Base-by-base conservation (phyloP, 2,329 filamentous ascomycete genomes). In the Xylariaceae sp. region DNA sequence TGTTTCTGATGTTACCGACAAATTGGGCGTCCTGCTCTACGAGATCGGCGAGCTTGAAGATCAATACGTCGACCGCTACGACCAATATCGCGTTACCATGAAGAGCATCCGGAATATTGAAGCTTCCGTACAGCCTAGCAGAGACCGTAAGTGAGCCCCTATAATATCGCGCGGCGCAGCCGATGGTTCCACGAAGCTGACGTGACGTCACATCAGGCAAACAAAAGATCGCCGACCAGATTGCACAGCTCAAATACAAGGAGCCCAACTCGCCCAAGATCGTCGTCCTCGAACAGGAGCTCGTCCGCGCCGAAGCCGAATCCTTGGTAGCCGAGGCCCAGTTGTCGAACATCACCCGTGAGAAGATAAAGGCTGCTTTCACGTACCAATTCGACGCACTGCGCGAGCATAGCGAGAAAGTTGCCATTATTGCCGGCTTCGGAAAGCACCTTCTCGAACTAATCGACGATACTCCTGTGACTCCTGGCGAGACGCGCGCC, bases 41-140 rank as follows among this genome's bases (percentile, higher is more conserved):
- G 91, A 96, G 69, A 95, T 98, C 57, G 93, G 90, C 64, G 93
- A 98, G 71, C 82, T 97, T 26, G 93, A 98, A 69, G 90, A 98
- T 63, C 89, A 97, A 63, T 97, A 94, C 61, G 90, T 98, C 65
- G 93, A 98, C 67, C 88, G 90, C 61, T 98, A 98, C 69, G 93
- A 98, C 67, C 93, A 98, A 71, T 98, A 97, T 74, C 89, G 93
- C 62, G 87, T 98, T 43, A 98, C 93, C 40, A 95, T 98, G 72
- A 98, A 98, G 84, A 95, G 89, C 66, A 95, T 98, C 61, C 87
- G 93, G 59, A 98, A 98, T 71, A 98, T 98, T 52, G 93, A 98
- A 69, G 90, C 91, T 45, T 97, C 91, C 17, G 93, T 98, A 38
- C 93, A 98, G 71, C 93, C 93, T 42, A 96, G 90, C 74, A 81